Percentiles rank a stretch among this genome's conserved stretches.
Evolutionary conservation across 441 rosid species (phyloP).

Genomic region (Mallotus japonicus): DNA sequence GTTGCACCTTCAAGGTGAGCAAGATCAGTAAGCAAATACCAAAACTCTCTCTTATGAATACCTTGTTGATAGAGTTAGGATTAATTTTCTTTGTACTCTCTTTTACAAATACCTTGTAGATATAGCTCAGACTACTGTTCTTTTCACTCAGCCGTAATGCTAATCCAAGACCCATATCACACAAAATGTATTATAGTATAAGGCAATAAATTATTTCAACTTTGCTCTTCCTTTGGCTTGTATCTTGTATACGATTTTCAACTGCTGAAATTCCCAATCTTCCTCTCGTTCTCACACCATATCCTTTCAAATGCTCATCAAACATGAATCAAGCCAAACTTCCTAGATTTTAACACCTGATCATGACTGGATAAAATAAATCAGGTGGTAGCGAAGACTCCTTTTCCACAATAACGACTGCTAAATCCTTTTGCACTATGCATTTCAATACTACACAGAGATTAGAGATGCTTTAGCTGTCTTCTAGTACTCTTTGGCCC

Average conservation of each 20-base stretch:
- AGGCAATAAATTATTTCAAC: not conserved
- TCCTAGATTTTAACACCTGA: not conserved
- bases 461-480: not conserved
- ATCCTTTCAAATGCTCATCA: not conserved
- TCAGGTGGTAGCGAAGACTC: not conserved
- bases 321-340: not conserved
- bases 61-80: not conserved
- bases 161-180: not conserved
- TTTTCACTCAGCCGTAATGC: conserved; percentile 8
- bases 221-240: not conserved
- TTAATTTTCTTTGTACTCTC: conserved; percentile 11
- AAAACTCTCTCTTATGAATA: not conserved
- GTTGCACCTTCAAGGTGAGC: not conserved
- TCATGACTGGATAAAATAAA: not conserved
- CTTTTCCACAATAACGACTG: not conserved
- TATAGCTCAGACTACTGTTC: not conserved
- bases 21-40: not conserved
- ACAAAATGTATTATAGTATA: not conserved
- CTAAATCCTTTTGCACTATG: not conserved
- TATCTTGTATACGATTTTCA: not conserved
- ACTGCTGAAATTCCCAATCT: not conserved
- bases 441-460: not conserved
- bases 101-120: not conserved
- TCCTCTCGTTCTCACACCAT: not conserved
- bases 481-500: no score